phyloP scores from a whole-genome alignment of 2,329 filamentous ascomycete species.

The Pseudogymnoascus sp. region DNA sequence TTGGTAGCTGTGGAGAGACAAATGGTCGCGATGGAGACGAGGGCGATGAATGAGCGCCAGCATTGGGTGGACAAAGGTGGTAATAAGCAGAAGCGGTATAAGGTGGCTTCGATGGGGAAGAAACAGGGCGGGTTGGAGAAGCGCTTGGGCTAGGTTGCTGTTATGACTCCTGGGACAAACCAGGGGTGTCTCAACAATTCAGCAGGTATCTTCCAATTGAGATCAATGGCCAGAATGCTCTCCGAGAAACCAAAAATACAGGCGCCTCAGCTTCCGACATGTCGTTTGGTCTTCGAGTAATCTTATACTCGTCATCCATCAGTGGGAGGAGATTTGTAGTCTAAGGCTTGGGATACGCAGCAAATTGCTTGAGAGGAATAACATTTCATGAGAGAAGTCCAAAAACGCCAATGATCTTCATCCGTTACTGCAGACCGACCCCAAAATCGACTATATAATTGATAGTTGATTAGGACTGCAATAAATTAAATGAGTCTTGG shows the following conservation, averaged over 20 bases:
- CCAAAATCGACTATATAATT: too few species aligned
- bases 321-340: neutral
- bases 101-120: conserved; percentile 15
- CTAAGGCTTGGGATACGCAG: neutral
- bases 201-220: conserved; percentile 81
- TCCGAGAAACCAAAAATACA: conserved; percentile 71
- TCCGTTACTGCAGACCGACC: too few species aligned
- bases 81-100: conserved; percentile 25
- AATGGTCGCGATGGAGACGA: conserved; percentile 19
- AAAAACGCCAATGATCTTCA: neutral
- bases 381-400: neutral
- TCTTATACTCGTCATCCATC: neutral
- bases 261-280: conserved; percentile 62
- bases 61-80: conserved; percentile 20
- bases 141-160: neutral
- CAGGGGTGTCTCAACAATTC: conserved; percentile 81
- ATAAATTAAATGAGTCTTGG: too few species aligned
- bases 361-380: neutral
- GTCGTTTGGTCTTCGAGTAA: neutral
- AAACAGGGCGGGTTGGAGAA: conserved; percentile 24
- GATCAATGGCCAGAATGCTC: conserved; percentile 80
- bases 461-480: too few species aligned
- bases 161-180: conserved; percentile 34
- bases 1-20: conserved; percentile 22
- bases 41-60: conserved; percentile 20